Evolutionary conservation across 768 basidiomycete species (phyloP).

Genomic region (Mycena amicta): DNA sequence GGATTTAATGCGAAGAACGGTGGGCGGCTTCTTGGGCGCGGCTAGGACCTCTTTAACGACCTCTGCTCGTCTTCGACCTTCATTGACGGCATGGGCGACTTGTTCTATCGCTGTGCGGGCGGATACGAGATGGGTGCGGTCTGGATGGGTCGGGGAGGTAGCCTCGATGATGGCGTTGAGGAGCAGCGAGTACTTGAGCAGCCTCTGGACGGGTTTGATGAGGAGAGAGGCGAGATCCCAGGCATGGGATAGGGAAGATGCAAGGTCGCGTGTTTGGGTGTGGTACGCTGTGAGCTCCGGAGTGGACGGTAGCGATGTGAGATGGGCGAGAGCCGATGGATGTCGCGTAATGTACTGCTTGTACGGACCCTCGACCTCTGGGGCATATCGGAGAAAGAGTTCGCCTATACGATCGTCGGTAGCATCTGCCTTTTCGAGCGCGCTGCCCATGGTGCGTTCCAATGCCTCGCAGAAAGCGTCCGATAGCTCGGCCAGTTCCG

Average conservation of each 20-base stretch:
- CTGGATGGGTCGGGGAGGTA: conserved; percentile 68
- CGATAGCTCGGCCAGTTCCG: conserved; percentile 72
- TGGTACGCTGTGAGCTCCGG: conserved; percentile 65
- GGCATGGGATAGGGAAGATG: conserved; percentile 76
- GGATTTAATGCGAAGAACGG: conserved; percentile 26
- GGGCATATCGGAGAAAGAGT: conserved; percentile 54
- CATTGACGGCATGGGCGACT: conserved; percentile 77
- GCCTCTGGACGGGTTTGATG: conserved; percentile 96
- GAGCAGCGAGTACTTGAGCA: conserved; percentile 92
- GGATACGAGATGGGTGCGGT: conserved; percentile 56
- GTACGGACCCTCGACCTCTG: conserved; percentile 71
- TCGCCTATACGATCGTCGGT: conserved; percentile 65
- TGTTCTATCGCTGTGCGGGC: conserved; percentile 69
- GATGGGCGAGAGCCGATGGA: conserved; percentile 70
- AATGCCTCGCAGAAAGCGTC: conserved; percentile 66
- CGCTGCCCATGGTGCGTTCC: conserved; percentile 64
- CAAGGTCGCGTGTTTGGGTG: conserved; percentile 62
- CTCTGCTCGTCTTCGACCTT: conserved; percentile 73
- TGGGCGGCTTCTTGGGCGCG: conserved; percentile 42
- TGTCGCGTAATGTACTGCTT: conserved; percentile 83
- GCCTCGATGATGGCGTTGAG: conserved; percentile 75
- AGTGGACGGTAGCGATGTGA: conserved; percentile 43
- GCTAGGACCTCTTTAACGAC: conserved; percentile 76
- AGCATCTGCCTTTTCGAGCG: conserved; percentile 65
- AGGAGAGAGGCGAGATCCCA: conserved; percentile 94